Evolutionary conservation across 805 yeast species (phyloP), one percentile per base, ranked within the genome.

Genomic region (Lipomyces mesembrius): DNA sequence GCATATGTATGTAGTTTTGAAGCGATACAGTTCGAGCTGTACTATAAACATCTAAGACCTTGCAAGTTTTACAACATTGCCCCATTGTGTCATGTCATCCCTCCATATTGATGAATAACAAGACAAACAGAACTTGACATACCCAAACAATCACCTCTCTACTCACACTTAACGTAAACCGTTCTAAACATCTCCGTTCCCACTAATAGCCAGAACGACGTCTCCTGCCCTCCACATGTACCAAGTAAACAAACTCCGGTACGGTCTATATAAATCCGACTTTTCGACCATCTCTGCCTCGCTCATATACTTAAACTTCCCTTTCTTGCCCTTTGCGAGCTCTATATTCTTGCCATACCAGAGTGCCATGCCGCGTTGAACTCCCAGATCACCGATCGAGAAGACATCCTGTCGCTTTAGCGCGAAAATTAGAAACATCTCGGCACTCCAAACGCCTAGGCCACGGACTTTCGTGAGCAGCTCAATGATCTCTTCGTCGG

Each of bases 381-480:
- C 84, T 0, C 97, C 98, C 58, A 93, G 78, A 77, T 93, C 98
- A 22, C 87, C 91, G 4, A 84, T 79, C 4, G 95, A 88, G 76
- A 91, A 91, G 0, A 91, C 85, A 75, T 93, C 88, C 74, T 85
- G 75, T 64, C 90, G 82, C 32, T 83, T 83, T 57, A 92, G 78
- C 0, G 90, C 89, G 74, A 91, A 91, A 27, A 88, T 74, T 20
- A 90, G 77, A 77, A 92, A 93, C 97, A 93, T 93, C 63, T 89
- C 89, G 0, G 95, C 93, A 3, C 92, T 86, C 98, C 98, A 93
- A 1, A 81, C 73, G 0, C 95, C 96, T 20, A 90, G 83, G 0
- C 96, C 96, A 73, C 89, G 89, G 68, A 89, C 79, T 32, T 75
- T 75, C 0, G 84, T 83, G 62, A 88, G 76, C 65, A 83, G 83